Conservation (phyloP, 2,329 filamentous ascomycete species). For the Nemania bipapillata region DNA sequence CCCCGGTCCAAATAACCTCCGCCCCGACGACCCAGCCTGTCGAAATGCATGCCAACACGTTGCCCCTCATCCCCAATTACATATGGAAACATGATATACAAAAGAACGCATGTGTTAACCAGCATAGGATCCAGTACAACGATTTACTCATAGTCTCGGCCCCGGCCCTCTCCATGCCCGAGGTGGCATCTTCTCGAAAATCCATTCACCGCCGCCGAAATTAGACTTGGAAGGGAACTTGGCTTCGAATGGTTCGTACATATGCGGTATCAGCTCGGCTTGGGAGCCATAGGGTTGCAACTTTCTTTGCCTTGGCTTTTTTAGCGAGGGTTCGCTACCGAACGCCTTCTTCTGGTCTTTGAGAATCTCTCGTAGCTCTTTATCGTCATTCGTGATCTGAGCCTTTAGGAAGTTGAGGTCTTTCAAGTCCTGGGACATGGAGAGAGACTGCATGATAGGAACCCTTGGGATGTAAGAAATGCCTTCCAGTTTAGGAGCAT, state of each 20-base stretch:
- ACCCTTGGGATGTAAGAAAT: slow-evolving; percentile 76
- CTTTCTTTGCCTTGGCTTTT: slow-evolving; percentile 44
- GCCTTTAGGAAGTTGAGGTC: slow-evolving; percentile 78
- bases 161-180: slow-evolving; percentile 15
- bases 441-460: slow-evolving; percentile 81
- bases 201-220: slow-evolving; percentile 37
- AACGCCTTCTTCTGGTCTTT: slow-evolving; percentile 63
- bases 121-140: slow-evolving; percentile 23
- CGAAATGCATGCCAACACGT: slow-evolving; percentile 16
- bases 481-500: slow-evolving; percentile 67
- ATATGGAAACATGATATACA: slow-evolving; percentile 25
- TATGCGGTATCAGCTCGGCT: slow-evolving; percentile 53
- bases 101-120: slow-evolving; percentile 2
- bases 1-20: slow-evolving; percentile 13
- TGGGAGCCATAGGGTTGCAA: slow-evolving; percentile 54
- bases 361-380: slow-evolving; percentile 78
- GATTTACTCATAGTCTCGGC: slow-evolving; percentile 19
- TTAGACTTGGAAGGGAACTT: slow-evolving; percentile 48
- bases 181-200: slow-evolving; percentile 46
- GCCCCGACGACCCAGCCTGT: not conserved
- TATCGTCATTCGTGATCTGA: slow-evolving; percentile 80
- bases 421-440: slow-evolving; percentile 57
- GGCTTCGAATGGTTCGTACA: slow-evolving; percentile 55
- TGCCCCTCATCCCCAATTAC: slow-evolving; percentile 1
- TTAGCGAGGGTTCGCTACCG: slow-evolving; percentile 6